Conservation (phyloP, 192 early-diverging fungal genomes). For the Coemansia sp. region DNA sequence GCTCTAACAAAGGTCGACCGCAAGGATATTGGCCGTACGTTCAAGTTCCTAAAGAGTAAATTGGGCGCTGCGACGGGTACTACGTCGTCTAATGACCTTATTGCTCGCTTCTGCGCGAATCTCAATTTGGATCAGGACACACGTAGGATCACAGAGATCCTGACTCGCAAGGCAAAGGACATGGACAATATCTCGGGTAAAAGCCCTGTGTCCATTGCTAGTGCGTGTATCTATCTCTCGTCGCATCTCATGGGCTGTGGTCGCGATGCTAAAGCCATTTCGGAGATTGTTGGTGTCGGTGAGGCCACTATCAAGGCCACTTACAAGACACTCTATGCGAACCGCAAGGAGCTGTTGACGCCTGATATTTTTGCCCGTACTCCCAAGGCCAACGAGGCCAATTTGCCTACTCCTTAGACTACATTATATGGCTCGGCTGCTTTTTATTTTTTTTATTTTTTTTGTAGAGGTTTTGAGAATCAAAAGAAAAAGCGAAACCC, state of each 20-base stretch:
- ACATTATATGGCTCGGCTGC: not conserved
- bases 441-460: not conserved
- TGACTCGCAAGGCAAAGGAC: constrained; percentile 80
- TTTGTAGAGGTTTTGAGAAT: not conserved
- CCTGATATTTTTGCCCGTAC: constrained; percentile 36
- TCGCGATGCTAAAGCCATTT: constrained; percentile 79
- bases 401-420: constrained; percentile 24
- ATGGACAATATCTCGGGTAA: constrained; percentile 90
- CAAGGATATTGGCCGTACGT: constrained; percentile 89
- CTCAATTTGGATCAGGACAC: constrained; percentile 72
- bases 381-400: constrained; percentile 27
- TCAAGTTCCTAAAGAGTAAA: constrained; percentile 58
- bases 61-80: constrained; percentile 64
- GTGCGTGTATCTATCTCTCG: constrained; percentile 89
- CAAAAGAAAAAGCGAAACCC: constrained; percentile 6
- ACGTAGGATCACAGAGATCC: constrained; percentile 71
- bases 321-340: constrained; percentile 71
- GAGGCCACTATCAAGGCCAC: constrained; percentile 92
- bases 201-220: constrained; percentile 90
- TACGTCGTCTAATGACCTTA: constrained; percentile 75
- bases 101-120: constrained; percentile 86
- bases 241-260: constrained; percentile 70
- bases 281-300: constrained; percentile 84
- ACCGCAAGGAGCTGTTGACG: constrained; percentile 62
- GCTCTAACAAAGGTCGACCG: constrained; percentile 90